These are phyloP conservation scores for Colletotrichum kahawae DNA, from an alignment of 2,329 filamentous ascomycete species.

Conservation along the genomic window DNA sequence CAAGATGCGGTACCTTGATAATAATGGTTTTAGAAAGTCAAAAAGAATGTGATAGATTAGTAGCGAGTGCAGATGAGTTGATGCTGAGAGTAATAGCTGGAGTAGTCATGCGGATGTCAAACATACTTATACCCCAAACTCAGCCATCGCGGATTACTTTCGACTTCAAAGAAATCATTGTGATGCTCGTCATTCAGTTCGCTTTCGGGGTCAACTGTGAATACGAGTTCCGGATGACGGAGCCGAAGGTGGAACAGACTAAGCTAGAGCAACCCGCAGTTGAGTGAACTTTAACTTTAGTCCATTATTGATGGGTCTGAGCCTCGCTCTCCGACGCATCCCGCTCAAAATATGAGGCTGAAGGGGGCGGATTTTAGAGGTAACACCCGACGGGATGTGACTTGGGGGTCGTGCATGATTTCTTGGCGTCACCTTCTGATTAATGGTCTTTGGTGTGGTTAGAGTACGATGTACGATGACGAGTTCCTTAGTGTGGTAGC, in stretches of 20 bases:
- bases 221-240: background rate
- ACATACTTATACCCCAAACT: background rate
- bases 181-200: background rate
- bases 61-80: background rate
- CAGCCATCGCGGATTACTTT: background rate
- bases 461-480: background rate
- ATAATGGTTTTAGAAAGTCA: background rate
- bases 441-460: background rate
- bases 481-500: no score
- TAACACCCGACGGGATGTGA: background rate
- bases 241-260: background rate
- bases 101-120: background rate
- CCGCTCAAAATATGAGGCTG: background rate
- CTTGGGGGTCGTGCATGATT: background rate
- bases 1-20: background rate
- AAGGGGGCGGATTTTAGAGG: background rate
- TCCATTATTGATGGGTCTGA: background rate
- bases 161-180: background rate
- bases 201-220: background rate
- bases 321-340: background rate
- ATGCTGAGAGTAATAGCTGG: background rate
- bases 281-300: background rate
- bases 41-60: background rate
- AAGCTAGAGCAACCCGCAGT: background rate
- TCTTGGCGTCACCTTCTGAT: background rate